Evolutionary conservation across 1,284 basidiomycete genomes (phyloP).

Genomic region (Tilletiaria anomala): DNA sequence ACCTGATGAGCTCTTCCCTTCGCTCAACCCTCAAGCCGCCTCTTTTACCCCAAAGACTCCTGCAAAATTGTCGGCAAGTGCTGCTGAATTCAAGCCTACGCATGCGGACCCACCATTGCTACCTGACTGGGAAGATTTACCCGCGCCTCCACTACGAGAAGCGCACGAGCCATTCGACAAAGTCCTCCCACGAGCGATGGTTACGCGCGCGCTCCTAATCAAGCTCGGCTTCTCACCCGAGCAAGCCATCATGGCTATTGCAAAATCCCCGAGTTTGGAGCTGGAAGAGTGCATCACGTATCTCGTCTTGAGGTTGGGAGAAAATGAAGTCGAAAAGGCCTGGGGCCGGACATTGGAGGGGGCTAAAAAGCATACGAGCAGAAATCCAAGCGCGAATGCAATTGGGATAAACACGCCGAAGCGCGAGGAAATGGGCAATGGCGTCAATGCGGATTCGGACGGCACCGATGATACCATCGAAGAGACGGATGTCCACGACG

Average conservation of each 20-base stretch:
- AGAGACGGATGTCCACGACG: constrained; percentile 42
- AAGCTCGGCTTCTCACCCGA: constrained; percentile 65
- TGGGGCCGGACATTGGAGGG: constrained; percentile 47
- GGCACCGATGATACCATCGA: constrained; percentile 45
- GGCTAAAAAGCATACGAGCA: constrained; percentile 7
- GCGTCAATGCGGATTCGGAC: constrained; percentile 42
- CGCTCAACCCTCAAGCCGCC: not conserved
- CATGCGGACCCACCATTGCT: not conserved
- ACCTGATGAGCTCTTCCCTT: not conserved
- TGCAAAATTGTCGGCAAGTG: not conserved
- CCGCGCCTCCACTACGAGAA: not conserved
- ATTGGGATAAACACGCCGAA: constrained; percentile 9
- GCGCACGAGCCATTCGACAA: constrained; percentile 26
- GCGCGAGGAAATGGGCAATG: constrained; percentile 28
- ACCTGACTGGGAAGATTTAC: not conserved
- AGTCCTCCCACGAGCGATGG: constrained; percentile 54
- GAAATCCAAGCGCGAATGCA: constrained; percentile 6
- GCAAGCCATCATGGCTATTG: constrained; percentile 57
- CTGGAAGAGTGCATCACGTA: constrained; percentile 68
- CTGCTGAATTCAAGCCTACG: not conserved
- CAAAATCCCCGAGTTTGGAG: constrained; percentile 51
- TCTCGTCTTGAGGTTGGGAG: constrained; percentile 30
- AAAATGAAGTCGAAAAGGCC: constrained; percentile 51
- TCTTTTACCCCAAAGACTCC: not conserved
- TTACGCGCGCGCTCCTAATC: constrained; percentile 68